These are phyloP conservation scores for Coemansia sp. DNA, from an alignment of 192 early-diverging fungal genomes.

Conservation along the genomic window DNA sequence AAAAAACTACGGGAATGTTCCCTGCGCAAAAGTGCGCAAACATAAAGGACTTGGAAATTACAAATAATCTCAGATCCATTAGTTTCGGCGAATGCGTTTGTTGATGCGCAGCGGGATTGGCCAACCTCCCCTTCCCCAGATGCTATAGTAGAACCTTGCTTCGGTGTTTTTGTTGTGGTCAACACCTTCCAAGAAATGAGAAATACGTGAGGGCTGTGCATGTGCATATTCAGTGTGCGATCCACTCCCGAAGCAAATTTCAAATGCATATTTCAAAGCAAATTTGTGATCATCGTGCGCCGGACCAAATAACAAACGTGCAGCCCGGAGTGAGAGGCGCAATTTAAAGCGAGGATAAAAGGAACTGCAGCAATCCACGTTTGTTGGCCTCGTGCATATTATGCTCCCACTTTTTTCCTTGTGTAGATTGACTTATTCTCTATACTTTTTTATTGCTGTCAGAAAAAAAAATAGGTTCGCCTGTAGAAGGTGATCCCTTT, in stretches of 20 bases:
- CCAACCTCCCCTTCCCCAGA: not conserved
- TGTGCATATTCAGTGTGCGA: not conserved
- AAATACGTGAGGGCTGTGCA: not conserved
- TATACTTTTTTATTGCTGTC: not conserved
- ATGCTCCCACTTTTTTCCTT: not conserved
- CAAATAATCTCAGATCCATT: too few relatives aligned
- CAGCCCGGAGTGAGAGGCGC: too few relatives aligned
- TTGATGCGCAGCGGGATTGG: not conserved
- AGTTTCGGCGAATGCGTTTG: too few relatives aligned
- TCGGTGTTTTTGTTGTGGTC: not conserved
- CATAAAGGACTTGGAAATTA: too few relatives aligned
- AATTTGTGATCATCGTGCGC: constrained; percentile 8
- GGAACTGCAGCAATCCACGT: not conserved
- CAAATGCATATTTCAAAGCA: not conserved
- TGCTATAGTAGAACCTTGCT: not conserved
- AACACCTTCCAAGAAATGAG: not conserved
- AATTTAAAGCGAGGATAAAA: not conserved
- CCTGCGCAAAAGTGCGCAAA: too few relatives aligned
- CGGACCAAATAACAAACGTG: not conserved
- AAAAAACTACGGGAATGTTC: too few relatives aligned
- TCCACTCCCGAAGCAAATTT: not conserved
- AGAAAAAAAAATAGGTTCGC: not conserved
- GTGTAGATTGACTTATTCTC: constrained; percentile 1
- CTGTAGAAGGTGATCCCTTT: not conserved
- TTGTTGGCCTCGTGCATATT: constrained; percentile 3